These are phyloP conservation scores for Microbotryum silenes-acaulis DNA, from an alignment of 1,284 basidiomycete genomes.

Conservation along the genomic window DNA sequence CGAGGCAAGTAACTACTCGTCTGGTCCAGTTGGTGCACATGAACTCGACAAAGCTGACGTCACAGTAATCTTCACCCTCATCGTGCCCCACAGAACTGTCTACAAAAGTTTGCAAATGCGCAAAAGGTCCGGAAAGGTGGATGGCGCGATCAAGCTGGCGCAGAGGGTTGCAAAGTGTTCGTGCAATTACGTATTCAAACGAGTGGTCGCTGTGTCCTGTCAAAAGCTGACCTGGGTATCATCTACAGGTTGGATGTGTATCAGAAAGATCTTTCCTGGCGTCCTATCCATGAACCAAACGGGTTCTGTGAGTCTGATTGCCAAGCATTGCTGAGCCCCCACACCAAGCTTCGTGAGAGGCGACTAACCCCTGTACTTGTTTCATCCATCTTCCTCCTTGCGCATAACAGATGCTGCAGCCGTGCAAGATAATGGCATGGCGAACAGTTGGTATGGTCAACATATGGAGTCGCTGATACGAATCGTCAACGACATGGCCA, in stretches of 20 bases:
- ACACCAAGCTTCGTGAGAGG: no score
- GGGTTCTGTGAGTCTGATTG: constrained; percentile 1
- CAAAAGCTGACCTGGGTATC: neutral
- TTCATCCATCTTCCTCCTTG: neutral
- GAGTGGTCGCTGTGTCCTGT: no score
- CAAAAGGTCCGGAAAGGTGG: constrained; percentile 6
- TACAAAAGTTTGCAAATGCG: neutral
- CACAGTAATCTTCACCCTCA: no score
- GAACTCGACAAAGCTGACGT: no score
- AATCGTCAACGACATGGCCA: no score
- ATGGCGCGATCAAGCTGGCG: constrained; percentile 8
- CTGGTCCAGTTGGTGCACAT: no score
- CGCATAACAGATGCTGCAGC: constrained; percentile 1
- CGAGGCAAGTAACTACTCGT: neutral
- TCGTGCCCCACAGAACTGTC: constrained; percentile 2
- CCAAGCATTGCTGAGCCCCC: no score
- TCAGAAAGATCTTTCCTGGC: neutral
- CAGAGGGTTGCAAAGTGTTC: constrained; percentile 7
- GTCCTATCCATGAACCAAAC: neutral
- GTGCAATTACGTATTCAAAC: neutral
- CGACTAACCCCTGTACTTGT: no score
- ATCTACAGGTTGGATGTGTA: constrained; percentile 8
- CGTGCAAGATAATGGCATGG: constrained; percentile 3
- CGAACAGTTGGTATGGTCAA: constrained; percentile 10
- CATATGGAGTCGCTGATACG: constrained; percentile 1